Conservation (phyloP, 2,329 filamentous ascomycete genomes). For the Fusarium anguioides region DNA sequence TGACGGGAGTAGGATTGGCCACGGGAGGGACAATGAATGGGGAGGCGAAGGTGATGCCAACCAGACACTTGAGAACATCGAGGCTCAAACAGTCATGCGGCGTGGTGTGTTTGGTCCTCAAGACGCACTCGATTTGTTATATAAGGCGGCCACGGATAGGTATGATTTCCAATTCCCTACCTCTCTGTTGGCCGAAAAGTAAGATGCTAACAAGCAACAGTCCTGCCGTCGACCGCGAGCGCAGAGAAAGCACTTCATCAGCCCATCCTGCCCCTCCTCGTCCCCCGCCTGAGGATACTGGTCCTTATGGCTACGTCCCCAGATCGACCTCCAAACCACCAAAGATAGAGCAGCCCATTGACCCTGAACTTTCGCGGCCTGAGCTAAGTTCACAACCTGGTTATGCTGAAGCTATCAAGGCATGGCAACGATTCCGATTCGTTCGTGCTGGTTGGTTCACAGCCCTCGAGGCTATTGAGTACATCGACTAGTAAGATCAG, state of each 20-base stretch:
- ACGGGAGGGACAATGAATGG: conserved; percentile 50
- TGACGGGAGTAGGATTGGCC: conserved; percentile 50
- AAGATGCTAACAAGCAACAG: conserved; percentile 29
- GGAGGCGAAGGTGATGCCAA: conserved; percentile 65
- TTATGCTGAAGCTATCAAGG: conserved; percentile 77
- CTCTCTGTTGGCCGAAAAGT: background rate
- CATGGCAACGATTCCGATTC: conserved; percentile 94
- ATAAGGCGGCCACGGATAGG: conserved; percentile 82
- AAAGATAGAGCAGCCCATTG: conserved; percentile 55
- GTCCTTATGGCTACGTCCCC: conserved; percentile 35
- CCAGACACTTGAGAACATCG: conserved; percentile 71
- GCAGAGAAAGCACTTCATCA: conserved; percentile 36
- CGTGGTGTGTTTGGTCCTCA: conserved; percentile 88
- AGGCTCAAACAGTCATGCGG: conserved; percentile 73
- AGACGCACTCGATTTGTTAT: conserved; percentile 90
- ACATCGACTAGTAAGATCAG: conserved; percentile 82
- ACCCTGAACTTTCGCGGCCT: conserved; percentile 59
- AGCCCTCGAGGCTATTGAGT: conserved; percentile 89
- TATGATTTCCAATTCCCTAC: conserved; percentile 47
- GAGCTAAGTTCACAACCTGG: conserved; percentile 62
- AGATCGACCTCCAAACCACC: conserved; percentile 24
- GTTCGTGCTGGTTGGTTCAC: conserved; percentile 98
- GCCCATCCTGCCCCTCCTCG: conserved; percentile 29
- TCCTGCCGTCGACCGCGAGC: conserved; percentile 41
- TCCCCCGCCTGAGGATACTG: conserved; percentile 29